Percentiles rank a stretch among this genome's conserved stretches.
Conservation (phyloP, 805 yeast genomes). For the Saccharomycopsis oosterbeekiorum region DNA sequence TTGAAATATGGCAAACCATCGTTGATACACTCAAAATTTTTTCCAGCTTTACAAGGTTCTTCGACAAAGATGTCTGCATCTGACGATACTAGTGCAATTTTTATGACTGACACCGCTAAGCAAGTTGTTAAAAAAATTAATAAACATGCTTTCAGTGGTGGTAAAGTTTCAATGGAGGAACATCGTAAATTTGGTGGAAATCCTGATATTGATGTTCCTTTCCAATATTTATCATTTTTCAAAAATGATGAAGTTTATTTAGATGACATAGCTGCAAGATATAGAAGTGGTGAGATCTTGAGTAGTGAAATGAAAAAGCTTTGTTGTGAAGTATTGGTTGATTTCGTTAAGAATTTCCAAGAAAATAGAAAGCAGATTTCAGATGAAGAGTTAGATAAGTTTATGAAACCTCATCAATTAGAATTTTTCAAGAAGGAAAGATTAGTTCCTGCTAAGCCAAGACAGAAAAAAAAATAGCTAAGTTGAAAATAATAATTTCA, state of each 20-base stretch:
- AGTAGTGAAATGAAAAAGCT: constrained; percentile 90
- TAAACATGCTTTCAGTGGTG: constrained; percentile 95
- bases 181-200: constrained; percentile 88
- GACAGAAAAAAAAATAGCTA: constrained; percentile 30
- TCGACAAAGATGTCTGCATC: constrained; percentile 95
- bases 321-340: constrained; percentile 72
- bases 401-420: constrained; percentile 80
- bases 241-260: constrained; percentile 79
- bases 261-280: constrained; percentile 47
- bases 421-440: constrained; percentile 67
- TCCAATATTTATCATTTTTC: constrained; percentile 86
- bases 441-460: constrained; percentile 56
- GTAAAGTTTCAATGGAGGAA: constrained; percentile 77
- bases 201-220: constrained; percentile 93
- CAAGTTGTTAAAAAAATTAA: constrained; percentile 90
- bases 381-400: constrained; percentile 49
- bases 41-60: constrained; percentile 97
- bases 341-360: constrained; percentile 76
- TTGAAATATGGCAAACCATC: constrained; percentile 86
- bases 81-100: constrained; percentile 82
- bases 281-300: constrained; percentile 70
- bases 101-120: constrained; percentile 89
- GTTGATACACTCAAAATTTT: constrained; percentile 85
- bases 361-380: constrained; percentile 58
- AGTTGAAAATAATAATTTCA: neutral